A percentile compares a stretch with the other conserved stretches of the same genome.
Evolutionary conservation across 2,329 filamentous ascomycete species (phyloP).

Genomic region (Orbilia ellipsospora): DNA sequence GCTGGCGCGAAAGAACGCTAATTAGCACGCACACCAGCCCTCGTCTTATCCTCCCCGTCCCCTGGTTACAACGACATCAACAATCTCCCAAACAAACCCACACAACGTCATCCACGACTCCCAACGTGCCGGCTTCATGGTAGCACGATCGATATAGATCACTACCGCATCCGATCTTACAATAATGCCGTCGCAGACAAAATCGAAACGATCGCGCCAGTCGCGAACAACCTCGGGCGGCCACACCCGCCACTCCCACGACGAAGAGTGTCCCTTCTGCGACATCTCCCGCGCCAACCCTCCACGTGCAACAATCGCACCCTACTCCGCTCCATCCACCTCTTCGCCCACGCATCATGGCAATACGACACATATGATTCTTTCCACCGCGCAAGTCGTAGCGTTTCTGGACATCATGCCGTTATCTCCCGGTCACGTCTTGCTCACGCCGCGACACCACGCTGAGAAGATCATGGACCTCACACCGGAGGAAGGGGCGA

Average conservation of each 20-base stretch:
- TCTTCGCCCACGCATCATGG: slow-evolving; percentile 38
- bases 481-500: slow-evolving; percentile 71
- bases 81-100: background rate
- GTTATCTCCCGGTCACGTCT: slow-evolving; percentile 81
- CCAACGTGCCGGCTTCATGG: no score
- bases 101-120: no score
- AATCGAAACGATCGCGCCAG: slow-evolving; percentile 35
- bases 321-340: slow-evolving; percentile 42
- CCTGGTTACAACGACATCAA: slow-evolving; percentile 17
- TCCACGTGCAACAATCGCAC: slow-evolving; percentile 23
- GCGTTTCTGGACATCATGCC: slow-evolving; percentile 96
- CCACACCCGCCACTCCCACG: slow-evolving; percentile 1
- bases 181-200: slow-evolving; percentile 37
- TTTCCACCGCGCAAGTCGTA: slow-evolving; percentile 80
- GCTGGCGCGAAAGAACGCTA: slow-evolving; percentile 18
- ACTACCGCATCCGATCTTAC: background rate
- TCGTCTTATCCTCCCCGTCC: background rate
- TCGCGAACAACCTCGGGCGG: slow-evolving; percentile 28
- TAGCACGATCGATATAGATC: background rate
- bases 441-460: slow-evolving; percentile 82
- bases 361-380: slow-evolving; percentile 72
- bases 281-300: slow-evolving; percentile 67
- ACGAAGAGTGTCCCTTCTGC: slow-evolving; percentile 72
- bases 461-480: slow-evolving; percentile 81
- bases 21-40: background rate